Base-by-base conservation (phyloP, 192 early-diverging fungal genomes). In the Backusella luteola region DNA sequence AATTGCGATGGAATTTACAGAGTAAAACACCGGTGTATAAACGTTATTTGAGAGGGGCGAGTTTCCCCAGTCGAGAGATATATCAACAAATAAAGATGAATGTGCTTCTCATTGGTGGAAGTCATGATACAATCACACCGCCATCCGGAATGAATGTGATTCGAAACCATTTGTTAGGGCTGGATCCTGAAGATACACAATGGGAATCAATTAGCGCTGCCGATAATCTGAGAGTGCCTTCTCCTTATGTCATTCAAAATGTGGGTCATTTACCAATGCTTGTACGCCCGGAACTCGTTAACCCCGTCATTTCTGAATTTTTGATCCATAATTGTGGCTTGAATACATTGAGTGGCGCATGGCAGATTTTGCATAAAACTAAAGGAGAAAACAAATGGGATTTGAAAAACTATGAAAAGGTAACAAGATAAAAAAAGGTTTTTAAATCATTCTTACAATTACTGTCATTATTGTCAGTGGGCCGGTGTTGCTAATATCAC, bases 331-430 rank as follows among this genome's bases (percentile, higher is more conserved):
- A 80, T 56, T 87, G 83, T 52, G 84, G 82, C 9, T 74, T 86
- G 44, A 75, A 80, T 1, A 87, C 84, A 6, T 77, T 89, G 67
- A 84, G 84, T 72, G 82, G 83, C 7, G 80, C 82, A 21, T 89
- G 86, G 88, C 88, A 89, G 49, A 85, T 89, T 15, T 72, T 84
- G 3, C 73, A 80, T 67, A 85, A 85, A 69, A 84, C 83, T 12
- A 75, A 81, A 26, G 78, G 80, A n/a, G 88, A 89, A 38, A 89
- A 87, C 71, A 89, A 87, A 38, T 89, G 88, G 88, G 85, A 85
- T 76, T 73, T 89, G n/a, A 89, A 89, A 75, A 89, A 89, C 39
- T 85, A 80, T 34, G 86, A 87, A 81, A 89, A 89, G 86, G 86
- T 89, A 69, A 34, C 2, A 67, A 63, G 12, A 32, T 32, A 2